phyloP scores from a whole-genome alignment of 2,329 filamentous ascomycete genomes.

The Catunica adiposa region DNA sequence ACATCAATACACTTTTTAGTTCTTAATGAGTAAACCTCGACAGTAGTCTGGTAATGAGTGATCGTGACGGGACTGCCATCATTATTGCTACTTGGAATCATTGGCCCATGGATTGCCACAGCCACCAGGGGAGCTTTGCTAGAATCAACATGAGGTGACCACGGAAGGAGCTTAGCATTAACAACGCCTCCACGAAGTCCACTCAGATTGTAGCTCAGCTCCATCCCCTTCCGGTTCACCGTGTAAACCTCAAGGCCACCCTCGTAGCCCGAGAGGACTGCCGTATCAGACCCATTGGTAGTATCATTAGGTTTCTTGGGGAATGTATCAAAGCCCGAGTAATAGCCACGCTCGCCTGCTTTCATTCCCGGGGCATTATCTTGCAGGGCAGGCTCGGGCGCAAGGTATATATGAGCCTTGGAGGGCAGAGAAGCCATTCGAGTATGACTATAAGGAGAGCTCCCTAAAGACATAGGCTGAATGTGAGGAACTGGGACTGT shows the following conservation, averaged over 20 bases:
- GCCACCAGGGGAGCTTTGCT: conserved; percentile 49
- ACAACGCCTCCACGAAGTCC: conserved; percentile 66
- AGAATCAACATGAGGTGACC: conserved; percentile 38
- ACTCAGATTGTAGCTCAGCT: conserved; percentile 52
- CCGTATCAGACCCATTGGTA: conserved; percentile 36
- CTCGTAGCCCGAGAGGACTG: conserved; percentile 63
- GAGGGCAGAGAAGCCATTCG: conserved; percentile 32
- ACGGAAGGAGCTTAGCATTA: conserved; percentile 67
- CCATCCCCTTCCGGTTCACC: conserved; percentile 54
- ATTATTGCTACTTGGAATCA: conserved; percentile 26
- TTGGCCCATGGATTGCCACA: conserved; percentile 64
- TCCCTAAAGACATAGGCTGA: conserved; percentile 16
- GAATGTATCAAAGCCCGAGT: conserved; percentile 66
- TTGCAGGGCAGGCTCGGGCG: conserved; percentile 59
- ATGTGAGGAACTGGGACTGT: neutral
- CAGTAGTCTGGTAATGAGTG: conserved; percentile 64
- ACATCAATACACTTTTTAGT: conserved; percentile 57
- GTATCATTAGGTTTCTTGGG: conserved; percentile 23
- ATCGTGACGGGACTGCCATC: conserved; percentile 24
- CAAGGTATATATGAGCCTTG: conserved; percentile 53
- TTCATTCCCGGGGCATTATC: conserved; percentile 39
- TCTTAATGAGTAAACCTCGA: conserved; percentile 74
- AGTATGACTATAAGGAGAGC: conserved; percentile 33
- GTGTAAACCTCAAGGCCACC: conserved; percentile 62
- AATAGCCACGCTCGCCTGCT: conserved; percentile 54